Base-by-base conservation (phyloP, 169 alveolate genomes). In the Perkinsus olseni region DNA sequence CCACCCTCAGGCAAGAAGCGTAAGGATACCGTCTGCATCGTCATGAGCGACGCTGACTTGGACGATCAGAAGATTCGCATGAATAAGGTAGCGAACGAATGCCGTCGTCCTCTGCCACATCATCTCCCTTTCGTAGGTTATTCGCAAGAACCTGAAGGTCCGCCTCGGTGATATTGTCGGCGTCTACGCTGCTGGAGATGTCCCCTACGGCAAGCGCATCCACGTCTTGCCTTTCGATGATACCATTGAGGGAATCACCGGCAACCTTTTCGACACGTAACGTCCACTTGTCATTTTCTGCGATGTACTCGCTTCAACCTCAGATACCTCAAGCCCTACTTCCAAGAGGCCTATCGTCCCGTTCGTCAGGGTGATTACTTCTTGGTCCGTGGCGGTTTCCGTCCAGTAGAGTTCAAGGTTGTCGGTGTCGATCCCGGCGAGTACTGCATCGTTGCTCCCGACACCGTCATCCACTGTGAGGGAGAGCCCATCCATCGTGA, bases 361-460 rank as follows among this genome's bases (percentile, higher is more conserved):
- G 99, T 99, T 21, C 98, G 98, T 95, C 98, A 99, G 95, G 99
- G 99, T 24, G 99, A 99, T 94, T 97, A 98, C 74, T 99, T 99
- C 96, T 96, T 99, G 91, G 99, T 99, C 38, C 97, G 99, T 92
- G 99, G 99, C 0, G 99, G 99, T 37, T 99, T 99, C 97, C 97
- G 99, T 94, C 99, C 99, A 1, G 99, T 99, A 39, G 99, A 99
- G 96, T 99, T 99, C 97, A 99, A 99, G 97, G 99, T 99, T 20
- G 99, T 99, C 39, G 99, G 99, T 50, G 99, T 98, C 40, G 99
- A 99, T 90, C 99, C 99, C 0, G 99, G 99, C 45, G 99, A 99
- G 93, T 98, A 97, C 94, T 98, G 99, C 96, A 99, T 99, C 94
- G 99, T 99, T 82, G 99, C 99, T 17, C 99, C 99, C 38, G 99